phyloP scores from a whole-genome alignment of 768 basidiomycete species.

The Psilocybe cyanescens region DNA sequence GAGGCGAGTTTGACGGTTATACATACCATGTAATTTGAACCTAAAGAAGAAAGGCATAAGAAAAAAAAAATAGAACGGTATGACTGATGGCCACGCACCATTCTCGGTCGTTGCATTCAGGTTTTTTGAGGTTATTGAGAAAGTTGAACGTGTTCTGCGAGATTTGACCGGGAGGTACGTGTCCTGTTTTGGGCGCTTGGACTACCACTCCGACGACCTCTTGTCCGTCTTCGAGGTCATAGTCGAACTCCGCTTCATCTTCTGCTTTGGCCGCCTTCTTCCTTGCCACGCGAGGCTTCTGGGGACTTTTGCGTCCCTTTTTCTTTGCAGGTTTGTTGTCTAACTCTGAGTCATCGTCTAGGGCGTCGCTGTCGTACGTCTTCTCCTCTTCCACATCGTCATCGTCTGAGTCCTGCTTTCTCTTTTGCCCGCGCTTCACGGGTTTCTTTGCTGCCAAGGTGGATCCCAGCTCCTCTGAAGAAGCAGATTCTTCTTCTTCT shows the following conservation, averaged over 20 bases:
- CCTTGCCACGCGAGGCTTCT: conserved; percentile 24
- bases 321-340: conserved; percentile 6
- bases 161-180: conserved; percentile 83
- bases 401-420: neutral
- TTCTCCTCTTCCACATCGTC: conserved; percentile 5
- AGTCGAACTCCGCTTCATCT: conserved; percentile 31
- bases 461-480: neutral
- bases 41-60: conserved; percentile 37
- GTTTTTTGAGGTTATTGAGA: conserved; percentile 66
- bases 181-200: conserved; percentile 82
- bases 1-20: neutral
- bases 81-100: conserved; percentile 49
- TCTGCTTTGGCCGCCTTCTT: conserved; percentile 22
- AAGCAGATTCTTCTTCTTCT: neutral
- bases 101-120: conserved; percentile 81
- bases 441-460: neutral
- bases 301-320: conserved; percentile 20
- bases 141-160: conserved; percentile 88
- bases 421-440: neutral
- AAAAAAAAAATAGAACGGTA: neutral
- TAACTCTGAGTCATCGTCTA: conserved; percentile 43
- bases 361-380: conserved; percentile 47
- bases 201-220: conserved; percentile 78
- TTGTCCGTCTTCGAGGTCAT: conserved; percentile 57
- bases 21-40: conserved; percentile 80